phyloP scores from a whole-genome alignment of 345 rosid species.

The Moringa oleifera region DNA sequence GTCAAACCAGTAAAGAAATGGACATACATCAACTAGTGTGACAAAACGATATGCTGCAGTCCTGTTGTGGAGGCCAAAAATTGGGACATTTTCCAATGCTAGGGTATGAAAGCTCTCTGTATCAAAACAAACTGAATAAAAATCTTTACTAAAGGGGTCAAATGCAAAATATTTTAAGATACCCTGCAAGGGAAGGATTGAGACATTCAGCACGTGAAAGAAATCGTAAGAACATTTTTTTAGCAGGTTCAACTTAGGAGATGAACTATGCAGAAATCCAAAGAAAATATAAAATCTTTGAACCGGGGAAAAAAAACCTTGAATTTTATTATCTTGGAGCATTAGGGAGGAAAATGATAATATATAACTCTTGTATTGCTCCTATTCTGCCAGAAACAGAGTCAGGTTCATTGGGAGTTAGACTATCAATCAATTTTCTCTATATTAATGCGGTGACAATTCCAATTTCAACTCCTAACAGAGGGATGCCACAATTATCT shows the following conservation, averaged over 20 bases:
- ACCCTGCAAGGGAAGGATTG: background rate
- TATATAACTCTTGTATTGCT: too few species aligned
- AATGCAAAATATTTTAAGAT: conserved; percentile 6
- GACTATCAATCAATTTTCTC: too few species aligned
- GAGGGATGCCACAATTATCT: background rate
- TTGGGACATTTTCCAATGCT: conserved; percentile 80
- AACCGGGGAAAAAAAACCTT: background rate
- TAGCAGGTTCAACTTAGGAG: background rate
- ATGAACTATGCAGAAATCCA: background rate
- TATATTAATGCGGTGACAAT: too few species aligned
- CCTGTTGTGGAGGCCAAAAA: conserved; percentile 78
- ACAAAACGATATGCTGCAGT: conserved; percentile 91
- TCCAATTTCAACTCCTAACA: background rate
- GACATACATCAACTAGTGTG: conserved; percentile 83
- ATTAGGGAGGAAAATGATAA: background rate
- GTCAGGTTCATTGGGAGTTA: too few species aligned
- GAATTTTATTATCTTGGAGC: background rate
- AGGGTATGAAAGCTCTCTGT: conserved; percentile 90
- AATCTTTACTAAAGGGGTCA: background rate
- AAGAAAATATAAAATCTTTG: too few species aligned
- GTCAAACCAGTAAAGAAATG: conserved; percentile 3
- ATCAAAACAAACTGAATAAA: conserved; percentile 12
- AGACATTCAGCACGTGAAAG: background rate
- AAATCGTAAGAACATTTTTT: background rate
- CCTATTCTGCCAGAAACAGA: too few species aligned